A percentile compares a stretch with the other conserved stretches of the same genome.
Conservation (phyloP, 345 rosid genomes). For the Laguncularia racemosa region DNA sequence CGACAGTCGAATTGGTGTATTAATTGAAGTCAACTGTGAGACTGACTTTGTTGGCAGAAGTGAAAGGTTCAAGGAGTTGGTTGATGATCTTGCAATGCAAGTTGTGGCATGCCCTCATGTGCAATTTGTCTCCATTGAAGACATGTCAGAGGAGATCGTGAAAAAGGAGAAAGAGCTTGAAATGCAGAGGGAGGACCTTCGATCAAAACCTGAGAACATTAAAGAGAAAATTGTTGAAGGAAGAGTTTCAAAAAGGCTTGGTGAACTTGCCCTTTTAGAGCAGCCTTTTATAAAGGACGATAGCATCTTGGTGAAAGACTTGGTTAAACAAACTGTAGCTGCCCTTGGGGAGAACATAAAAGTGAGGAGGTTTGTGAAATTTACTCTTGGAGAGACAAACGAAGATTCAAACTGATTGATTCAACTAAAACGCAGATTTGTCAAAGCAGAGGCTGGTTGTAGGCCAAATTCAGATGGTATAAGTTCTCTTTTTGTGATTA, state of each 20-base stretch:
- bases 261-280: slow-evolving; percentile 70
- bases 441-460: too few relatives aligned
- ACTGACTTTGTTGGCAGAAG: slow-evolving; percentile 94
- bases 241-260: slow-evolving; percentile 75
- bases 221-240: slow-evolving; percentile 86
- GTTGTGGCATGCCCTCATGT: slow-evolving; percentile 85
- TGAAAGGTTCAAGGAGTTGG: slow-evolving; percentile 80
- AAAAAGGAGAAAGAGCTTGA: slow-evolving; percentile 75
- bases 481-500: too few relatives aligned
- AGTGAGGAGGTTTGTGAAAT: slow-evolving; percentile 58
- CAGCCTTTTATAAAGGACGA: slow-evolving; percentile 77
- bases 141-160: slow-evolving; percentile 43
- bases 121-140: slow-evolving; percentile 63
- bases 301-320: slow-evolving; percentile 63
- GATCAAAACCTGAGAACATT: slow-evolving; percentile 83
- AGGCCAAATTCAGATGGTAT: too few relatives aligned
- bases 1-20: slow-evolving; percentile 80
- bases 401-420: slow-evolving; percentile 11
- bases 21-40: slow-evolving; percentile 90
- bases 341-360: slow-evolving; percentile 89
- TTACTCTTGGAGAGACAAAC: slow-evolving; percentile 64
- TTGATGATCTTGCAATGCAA: slow-evolving; percentile 91
- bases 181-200: slow-evolving; percentile 90
- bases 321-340: slow-evolving; percentile 77
- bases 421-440: too few relatives aligned